Evolutionary conservation across 805 yeast genomes (phyloP).

Genomic region (Kuraishia molischiana): DNA sequence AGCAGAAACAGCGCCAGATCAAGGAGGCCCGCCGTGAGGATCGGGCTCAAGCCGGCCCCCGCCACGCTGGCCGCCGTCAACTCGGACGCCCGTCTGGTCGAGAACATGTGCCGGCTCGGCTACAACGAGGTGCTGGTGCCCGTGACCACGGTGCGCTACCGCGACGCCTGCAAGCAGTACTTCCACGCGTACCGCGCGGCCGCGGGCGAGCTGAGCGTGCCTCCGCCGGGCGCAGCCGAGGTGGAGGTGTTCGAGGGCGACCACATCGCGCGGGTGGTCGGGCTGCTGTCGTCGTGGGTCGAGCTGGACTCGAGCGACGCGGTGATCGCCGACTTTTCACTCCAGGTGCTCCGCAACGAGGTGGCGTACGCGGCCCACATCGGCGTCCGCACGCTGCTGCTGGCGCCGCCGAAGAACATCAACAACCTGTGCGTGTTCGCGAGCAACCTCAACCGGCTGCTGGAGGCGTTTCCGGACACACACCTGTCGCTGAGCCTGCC

Average conservation of each 20-base stretch:
- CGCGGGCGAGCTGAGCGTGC: slow-evolving; percentile 21
- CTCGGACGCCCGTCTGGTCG: slow-evolving; percentile 18
- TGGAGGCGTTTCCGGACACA: slow-evolving; percentile 19
- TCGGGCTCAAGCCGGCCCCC: slow-evolving; percentile 39
- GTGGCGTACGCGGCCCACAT: slow-evolving; percentile 47
- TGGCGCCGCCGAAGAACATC: slow-evolving; percentile 58
- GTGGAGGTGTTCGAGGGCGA: slow-evolving; percentile 31
- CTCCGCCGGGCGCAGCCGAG: slow-evolving; percentile 29
- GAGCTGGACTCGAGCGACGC: slow-evolving; percentile 49
- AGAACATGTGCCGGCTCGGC: slow-evolving; percentile 21
- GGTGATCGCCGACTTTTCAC: slow-evolving; percentile 39
- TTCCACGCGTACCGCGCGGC: slow-evolving; percentile 23
- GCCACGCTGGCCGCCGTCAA: slow-evolving; percentile 18
- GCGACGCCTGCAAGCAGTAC: slow-evolving; percentile 29
- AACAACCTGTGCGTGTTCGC: slow-evolving; percentile 43
- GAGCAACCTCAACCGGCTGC: slow-evolving; percentile 20
- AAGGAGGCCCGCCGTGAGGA: no score
- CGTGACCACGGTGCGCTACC: slow-evolving; percentile 40
- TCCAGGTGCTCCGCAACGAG: slow-evolving; percentile 50
- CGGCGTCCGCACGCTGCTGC: slow-evolving; percentile 43
- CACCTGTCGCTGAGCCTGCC: slow-evolving; percentile 38
- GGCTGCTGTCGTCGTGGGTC: slow-evolving; percentile 59
- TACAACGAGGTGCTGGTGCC: slow-evolving; percentile 46
- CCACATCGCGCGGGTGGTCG: slow-evolving; percentile 35
- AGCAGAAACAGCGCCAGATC: no score